These are phyloP conservation scores for Ascochyta fabae DNA, from an alignment of 2,329 filamentous ascomycete species.

Conservation along the genomic window DNA sequence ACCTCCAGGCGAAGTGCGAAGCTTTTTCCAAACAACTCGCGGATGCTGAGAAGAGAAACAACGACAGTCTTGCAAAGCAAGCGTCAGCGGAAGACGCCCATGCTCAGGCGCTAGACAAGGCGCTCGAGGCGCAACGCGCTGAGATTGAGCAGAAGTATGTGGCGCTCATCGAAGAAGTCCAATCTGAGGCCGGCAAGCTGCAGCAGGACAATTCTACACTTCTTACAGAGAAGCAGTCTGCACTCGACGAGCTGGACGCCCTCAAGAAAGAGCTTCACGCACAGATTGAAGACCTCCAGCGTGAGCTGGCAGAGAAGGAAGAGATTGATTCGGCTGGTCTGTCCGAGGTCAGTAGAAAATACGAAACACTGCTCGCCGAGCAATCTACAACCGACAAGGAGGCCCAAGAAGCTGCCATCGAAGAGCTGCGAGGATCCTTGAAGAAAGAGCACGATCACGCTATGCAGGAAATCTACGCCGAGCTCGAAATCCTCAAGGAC, in stretches of 20 bases:
- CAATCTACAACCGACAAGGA: constrained; percentile 28
- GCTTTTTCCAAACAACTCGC: constrained; percentile 27
- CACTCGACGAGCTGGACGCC: constrained; percentile 32
- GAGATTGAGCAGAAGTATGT: constrained; percentile 43
- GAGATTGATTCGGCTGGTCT: constrained; percentile 24
- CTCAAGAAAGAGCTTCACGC: constrained; percentile 32
- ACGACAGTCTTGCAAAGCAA: constrained; percentile 24
- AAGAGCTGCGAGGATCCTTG: constrained; percentile 27
- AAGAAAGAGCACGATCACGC: constrained; percentile 28
- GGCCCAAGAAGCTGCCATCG: constrained; percentile 28
- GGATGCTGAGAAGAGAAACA: constrained; percentile 32
- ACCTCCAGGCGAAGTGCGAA: constrained; percentile 27
- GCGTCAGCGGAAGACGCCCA: constrained; percentile 29
- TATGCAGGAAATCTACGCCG: constrained; percentile 23
- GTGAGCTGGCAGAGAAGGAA: constrained; percentile 27
- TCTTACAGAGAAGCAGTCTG: constrained; percentile 31
- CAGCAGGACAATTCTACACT: constrained; percentile 38
- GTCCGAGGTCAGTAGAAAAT: constrained; percentile 33
- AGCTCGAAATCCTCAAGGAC: constrained; percentile 32
- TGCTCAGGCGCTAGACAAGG: constrained; percentile 27
- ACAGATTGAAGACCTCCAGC: constrained; percentile 29
- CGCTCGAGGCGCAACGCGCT: constrained; percentile 22
- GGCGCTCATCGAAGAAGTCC: constrained; percentile 38
- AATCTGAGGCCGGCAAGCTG: constrained; percentile 31
- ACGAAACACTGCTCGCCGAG: constrained; percentile 36